Percentiles rank a stretch among this genome's conserved stretches.
phyloP scores from a whole-genome alignment of 2,329 filamentous ascomycete species.

The Cladophialophora immunda region DNA sequence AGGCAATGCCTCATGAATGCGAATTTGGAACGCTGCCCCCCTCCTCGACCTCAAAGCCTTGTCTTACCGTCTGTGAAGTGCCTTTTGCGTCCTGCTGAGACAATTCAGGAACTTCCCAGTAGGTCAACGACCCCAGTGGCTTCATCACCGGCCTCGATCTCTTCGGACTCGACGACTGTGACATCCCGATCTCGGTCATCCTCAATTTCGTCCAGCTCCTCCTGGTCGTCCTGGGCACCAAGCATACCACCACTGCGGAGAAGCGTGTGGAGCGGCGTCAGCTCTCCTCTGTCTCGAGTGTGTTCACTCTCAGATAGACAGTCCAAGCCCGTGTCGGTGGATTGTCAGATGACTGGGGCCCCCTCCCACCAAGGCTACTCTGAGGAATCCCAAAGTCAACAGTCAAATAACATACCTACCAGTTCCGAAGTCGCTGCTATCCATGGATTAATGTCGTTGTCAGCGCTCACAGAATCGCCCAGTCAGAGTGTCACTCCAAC shows the following conservation, averaged over 20 bases:
- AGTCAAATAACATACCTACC: slow-evolving; percentile 14
- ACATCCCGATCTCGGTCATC: slow-evolving; percentile 64
- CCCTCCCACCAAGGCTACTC: slow-evolving; percentile 19
- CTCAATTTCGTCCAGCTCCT: slow-evolving; percentile 55
- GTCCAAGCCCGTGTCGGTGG: not conserved
- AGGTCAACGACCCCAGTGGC: slow-evolving; percentile 35
- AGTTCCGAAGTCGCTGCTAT: slow-evolving; percentile 32
- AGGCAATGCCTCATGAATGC: slow-evolving; percentile 64
- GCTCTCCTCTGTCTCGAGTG: slow-evolving; percentile 27
- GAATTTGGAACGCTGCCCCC: slow-evolving; percentile 61
- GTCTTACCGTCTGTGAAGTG: slow-evolving; percentile 28
- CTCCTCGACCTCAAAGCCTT: slow-evolving; percentile 42
- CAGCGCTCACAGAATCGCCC: slow-evolving; percentile 27
- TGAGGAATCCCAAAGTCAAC: slow-evolving; percentile 14
- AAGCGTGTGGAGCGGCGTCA: slow-evolving; percentile 9
- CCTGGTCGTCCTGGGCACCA: slow-evolving; percentile 38
- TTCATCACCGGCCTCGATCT: slow-evolving; percentile 69
- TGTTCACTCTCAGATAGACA: slow-evolving; percentile 24
- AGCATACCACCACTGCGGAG: slow-evolving; percentile 22
- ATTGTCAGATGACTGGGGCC: not conserved
- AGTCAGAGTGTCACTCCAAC: slow-evolving; percentile 37
- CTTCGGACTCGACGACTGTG: slow-evolving; percentile 66
- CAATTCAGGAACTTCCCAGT: slow-evolving; percentile 27
- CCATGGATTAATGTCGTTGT: slow-evolving; percentile 32
- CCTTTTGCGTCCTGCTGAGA: slow-evolving; percentile 37